Evolutionary conservation across 345 rosid genomes (phyloP), one percentile per base, ranked within the genome.

Genomic region (Arabidopsis suecica): DNA sequence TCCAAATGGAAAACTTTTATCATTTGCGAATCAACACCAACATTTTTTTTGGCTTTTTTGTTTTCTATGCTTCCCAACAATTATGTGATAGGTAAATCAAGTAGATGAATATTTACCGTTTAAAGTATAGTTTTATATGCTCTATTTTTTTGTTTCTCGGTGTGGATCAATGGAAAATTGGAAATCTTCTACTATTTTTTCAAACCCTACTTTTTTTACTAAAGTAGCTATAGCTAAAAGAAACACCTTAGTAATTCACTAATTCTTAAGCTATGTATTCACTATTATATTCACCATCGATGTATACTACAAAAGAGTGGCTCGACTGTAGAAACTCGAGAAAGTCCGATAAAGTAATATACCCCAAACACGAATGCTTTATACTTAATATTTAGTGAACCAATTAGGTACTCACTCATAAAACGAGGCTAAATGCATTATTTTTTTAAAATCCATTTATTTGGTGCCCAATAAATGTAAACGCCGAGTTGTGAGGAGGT

Each of bases 311-410:
- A 56, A 13, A 65, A 22, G 30, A 32, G n/a, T 25, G 37, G 2
- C 33, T 47, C 33, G 49, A 65, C 59, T 25, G 72, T 47, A 65
- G 49, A 37, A 74, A 57, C 59, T 74, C 78, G 59, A 37, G 65
- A 65, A 48, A 56, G 49, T 65, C 3, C 40, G 65, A 56, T 44
- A 11, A 9, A 68, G 18, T 16, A 16, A 18, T 20, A 34, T 20
- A 33, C 14, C 47, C 34, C 23, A 51, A 72, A 51, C 22, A 53
- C 14, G 56, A 44, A 65, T 64, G 65, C 48, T 44, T 55, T 65
- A 56, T 18, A 65, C 11, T 5, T n/a, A 64, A 18, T 12, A 42
- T 32, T 5, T 16, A 53, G 55, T 41, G 2, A 41, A 20, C 63
- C n/a, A 54, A 14, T 54, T 14, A 36, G 40, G 32, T 3, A 64